Evolutionary conservation across 2,329 filamentous ascomycete species (phyloP), one percentile per base, ranked within the genome.

Genomic region (Beauveria australis): DNA sequence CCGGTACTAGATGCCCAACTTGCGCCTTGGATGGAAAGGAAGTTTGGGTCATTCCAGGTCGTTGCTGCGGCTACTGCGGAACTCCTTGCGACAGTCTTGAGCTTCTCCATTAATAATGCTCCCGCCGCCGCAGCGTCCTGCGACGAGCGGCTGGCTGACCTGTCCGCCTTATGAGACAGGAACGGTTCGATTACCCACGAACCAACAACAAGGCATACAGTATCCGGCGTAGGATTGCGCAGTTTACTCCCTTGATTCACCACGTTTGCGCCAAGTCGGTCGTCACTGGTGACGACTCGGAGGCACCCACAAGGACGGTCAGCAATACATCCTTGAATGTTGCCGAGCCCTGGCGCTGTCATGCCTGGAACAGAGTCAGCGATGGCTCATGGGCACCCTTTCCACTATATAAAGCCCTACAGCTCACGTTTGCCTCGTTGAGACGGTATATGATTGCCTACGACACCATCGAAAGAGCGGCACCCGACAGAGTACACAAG

Each of bases 1-100:
- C 80, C 5, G 81, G 81, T 10, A 79, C 81, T 28, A 73, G 75
- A 65, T 83, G 81, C 67, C 79, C 80, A 53, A 81, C 75, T 5
- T 83, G 81, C 65, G 74, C 75, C 55, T 67, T 71, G 47, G 71
- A 74, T 51, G 81, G 81, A 62, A 73, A 78, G 63, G 81, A 82
- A 66, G 78, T 80, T 48, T 83, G 81, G 81, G 81, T 83, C 26
- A 80, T 82, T 63, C 80, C 79, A 37, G 81, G 81, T 57, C 76
- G 78, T 61, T 72, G 72, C 55, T 83, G 81, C 66, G 76, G 76
- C 37, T 76, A 78, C 64, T 82, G 79, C 69, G 79, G 79, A 54
- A 80, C 79, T 26, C 75, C 77, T 5, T 75, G 73, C 52, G 71
- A 71, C 52, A 48, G 53, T n/a, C 18, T 19, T 48, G 44, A 19